These are phyloP conservation scores for Spencermartinsiella ligniputridi DNA, from an alignment of 1,139 yeast genomes.

Conservation along the genomic window DNA sequence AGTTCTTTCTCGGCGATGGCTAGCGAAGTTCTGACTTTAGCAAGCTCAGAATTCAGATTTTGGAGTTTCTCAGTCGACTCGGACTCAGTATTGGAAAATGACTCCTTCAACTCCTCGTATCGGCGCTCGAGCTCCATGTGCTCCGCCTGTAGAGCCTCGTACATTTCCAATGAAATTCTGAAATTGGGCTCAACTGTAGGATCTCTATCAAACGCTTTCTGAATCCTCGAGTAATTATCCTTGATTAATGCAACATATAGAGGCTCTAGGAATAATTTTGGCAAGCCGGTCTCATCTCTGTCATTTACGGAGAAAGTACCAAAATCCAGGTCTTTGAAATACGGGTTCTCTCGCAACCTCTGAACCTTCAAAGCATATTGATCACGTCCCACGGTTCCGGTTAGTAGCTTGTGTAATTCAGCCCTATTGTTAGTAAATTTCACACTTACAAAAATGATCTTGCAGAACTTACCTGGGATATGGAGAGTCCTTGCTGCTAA, in stretches of 20 bases:
- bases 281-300: conserved; percentile 80
- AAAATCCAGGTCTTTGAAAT: conserved; percentile 55
- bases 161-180: conserved; percentile 62
- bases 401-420: conserved; percentile 58
- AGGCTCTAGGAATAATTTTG: conserved; percentile 69
- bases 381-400: conserved; percentile 73
- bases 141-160: conserved; percentile 55
- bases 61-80: conserved; percentile 15
- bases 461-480: background rate
- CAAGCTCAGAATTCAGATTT: conserved; percentile 17
- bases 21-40: conserved; percentile 12
- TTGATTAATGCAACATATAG: conserved; percentile 62
- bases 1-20: conserved; percentile 14
- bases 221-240: conserved; percentile 66
- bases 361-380: conserved; percentile 70
- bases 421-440: conserved; percentile 34
- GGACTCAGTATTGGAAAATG: conserved; percentile 19
- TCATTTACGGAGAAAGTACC: conserved; percentile 42
- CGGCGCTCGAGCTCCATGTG: conserved; percentile 37
- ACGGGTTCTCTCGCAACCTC: conserved; percentile 59
- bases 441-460: background rate
- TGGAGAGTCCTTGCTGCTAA: conserved; percentile 69
- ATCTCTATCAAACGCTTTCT: conserved; percentile 66
- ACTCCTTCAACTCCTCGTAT: conserved; percentile 23
- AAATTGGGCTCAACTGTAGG: conserved; percentile 69